Base-by-base conservation (phyloP, 2,329 filamentous ascomycete genomes). In the Fusarium sp. region DNA sequence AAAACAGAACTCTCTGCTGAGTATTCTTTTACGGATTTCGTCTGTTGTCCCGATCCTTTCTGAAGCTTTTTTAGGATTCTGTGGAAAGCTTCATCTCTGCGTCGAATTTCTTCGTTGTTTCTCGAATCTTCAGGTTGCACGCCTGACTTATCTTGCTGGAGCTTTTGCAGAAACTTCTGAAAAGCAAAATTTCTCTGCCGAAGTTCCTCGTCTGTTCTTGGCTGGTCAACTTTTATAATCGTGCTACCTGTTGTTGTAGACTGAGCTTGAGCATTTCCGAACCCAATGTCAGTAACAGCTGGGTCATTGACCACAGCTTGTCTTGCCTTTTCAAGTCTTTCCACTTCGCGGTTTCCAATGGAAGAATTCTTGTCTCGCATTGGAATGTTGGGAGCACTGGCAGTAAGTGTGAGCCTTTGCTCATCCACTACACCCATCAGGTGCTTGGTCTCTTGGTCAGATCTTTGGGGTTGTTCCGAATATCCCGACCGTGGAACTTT, bases 41-140 rank as follows among this genome's bases (percentile, higher is more conserved):
- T 14, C 17, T 41, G 48, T n/a, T 46, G 45, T 9, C 50, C 30
- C 14, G 52, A 44, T 17, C 53, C 44, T 22, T 49, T 64, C 1
- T 71, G 70, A 24, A 78, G 72, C 26, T 71, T 78, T 13, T 71
- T 48, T 6, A 79, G 48, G 51, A 79, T 56, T 22, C 54, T 72
- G 33, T 74, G 55, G 40, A 78, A 79, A 7, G 70, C 76, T 4
- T 43, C 56, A 17, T 74, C 61, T 43, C 65, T 67, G n/a, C 53
- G 53, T 19, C 61, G 44, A 11, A 56, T 44, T 15, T 65, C 67
- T 20, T 43, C 33, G n/a, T 40, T 43, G 15, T 39, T 32, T 50
- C 44, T 39, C 24, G n/a, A 20, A 28, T 49, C 30, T 14, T 50
- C 51, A 28, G 14, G n/a, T 39, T 32, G 15, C 9, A 28, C 26